Evolutionary conservation across 129 eudicot genomes (phyloP).

Genomic region (Escallonia rubra): DNA sequence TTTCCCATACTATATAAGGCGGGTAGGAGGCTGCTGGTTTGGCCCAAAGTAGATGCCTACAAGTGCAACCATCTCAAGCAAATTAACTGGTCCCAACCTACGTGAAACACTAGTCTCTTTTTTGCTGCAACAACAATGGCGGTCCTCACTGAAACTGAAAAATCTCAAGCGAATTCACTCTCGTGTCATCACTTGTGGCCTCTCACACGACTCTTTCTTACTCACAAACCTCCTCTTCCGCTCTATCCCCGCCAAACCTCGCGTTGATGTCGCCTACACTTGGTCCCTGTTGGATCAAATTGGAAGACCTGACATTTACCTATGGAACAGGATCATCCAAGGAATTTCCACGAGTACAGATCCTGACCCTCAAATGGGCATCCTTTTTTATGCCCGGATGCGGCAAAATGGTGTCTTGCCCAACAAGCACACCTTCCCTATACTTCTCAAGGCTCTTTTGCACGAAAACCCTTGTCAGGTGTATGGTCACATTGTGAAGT

Average conservation of each 20-base stretch:
- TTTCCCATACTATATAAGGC: too few species aligned
- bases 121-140: background rate
- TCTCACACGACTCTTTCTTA: constrained; percentile 6
- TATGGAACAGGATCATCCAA: constrained; percentile 9
- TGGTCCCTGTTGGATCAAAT: constrained; percentile 10
- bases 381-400: constrained; percentile 7
- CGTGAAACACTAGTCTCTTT: background rate
- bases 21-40: too few species aligned
- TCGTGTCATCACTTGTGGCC: constrained; percentile 7
- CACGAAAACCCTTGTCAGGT: constrained; percentile 11
- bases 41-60: background rate
- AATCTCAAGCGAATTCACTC: constrained; percentile 17
- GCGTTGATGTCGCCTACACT: background rate
- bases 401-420: constrained; percentile 18
- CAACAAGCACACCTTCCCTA: constrained; percentile 31
- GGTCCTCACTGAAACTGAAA: background rate
- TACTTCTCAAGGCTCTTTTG: constrained; percentile 23
- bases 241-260: constrained; percentile 1
- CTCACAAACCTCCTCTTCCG: constrained; percentile 11
- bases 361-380: constrained; percentile 3
- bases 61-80: background rate
- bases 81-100: background rate
- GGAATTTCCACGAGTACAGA: constrained; percentile 5
- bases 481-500: constrained; percentile 16
- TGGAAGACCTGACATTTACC: background rate